These are phyloP conservation scores for Fusarium newnesense DNA, from an alignment of 2,329 filamentous ascomycete species.

Conservation along the genomic window DNA sequence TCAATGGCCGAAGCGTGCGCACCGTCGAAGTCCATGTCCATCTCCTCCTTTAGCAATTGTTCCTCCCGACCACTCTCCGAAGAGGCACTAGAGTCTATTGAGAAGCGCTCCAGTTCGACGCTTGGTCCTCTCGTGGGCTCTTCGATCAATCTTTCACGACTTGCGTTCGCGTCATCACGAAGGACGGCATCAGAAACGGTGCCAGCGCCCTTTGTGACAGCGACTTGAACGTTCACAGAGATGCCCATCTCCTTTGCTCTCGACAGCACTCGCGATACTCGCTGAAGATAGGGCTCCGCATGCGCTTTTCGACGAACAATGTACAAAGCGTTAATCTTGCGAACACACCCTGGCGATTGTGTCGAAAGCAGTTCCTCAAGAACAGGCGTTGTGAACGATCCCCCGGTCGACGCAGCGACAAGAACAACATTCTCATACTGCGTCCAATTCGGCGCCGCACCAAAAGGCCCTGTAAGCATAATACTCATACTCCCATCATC, in stretches of 20 bases:
- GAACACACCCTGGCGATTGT: conserved; percentile 34
- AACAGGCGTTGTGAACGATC: conserved; percentile 39
- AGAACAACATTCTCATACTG: conserved; percentile 41
- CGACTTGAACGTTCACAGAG: conserved; percentile 36
- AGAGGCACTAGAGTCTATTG: conserved; percentile 32
- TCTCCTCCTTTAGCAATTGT: conserved; percentile 41
- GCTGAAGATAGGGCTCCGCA: conserved; percentile 33
- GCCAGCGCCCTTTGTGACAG: conserved; percentile 25
- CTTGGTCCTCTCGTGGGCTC: conserved; percentile 19
- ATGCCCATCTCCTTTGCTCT: conserved; percentile 40
- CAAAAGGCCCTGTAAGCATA: conserved; percentile 40
- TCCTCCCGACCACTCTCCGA: conserved; percentile 30
- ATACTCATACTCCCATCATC: conserved; percentile 27
- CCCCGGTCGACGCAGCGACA: conserved; percentile 38
- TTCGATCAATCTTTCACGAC: conserved; percentile 36
- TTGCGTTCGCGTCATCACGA: conserved; percentile 24
- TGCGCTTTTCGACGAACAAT: conserved; percentile 36
- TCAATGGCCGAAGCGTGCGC: conserved; percentile 21
- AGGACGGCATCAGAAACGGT: conserved; percentile 1
- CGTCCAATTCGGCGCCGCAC: conserved; percentile 35
- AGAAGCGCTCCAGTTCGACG: conserved; percentile 40
- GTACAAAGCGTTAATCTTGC: conserved; percentile 36
- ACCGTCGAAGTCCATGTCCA: conserved; percentile 33
- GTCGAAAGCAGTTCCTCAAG: conserved; percentile 36
- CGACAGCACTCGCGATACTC: conserved; percentile 17